These are phyloP conservation scores for Yamadazyma spencermartinsiae DNA, from an alignment of 1,139 yeast species.

Conservation along the genomic window DNA sequence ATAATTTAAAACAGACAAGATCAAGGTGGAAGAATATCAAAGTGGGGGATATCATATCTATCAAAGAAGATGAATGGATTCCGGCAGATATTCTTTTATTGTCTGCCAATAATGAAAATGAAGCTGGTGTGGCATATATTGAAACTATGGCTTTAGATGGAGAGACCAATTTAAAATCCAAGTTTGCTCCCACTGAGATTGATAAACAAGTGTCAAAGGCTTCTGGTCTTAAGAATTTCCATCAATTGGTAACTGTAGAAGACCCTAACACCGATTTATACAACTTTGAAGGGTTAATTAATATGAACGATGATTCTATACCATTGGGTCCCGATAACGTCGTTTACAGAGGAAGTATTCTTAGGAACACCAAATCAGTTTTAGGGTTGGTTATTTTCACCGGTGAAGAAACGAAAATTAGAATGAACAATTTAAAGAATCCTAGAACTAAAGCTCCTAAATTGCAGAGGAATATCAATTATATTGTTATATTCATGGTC, in stretches of 20 bases:
- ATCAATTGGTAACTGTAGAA: slow-evolving; percentile 65
- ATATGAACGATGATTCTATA: slow-evolving; percentile 26
- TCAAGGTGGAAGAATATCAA: slow-evolving; percentile 71
- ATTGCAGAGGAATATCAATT: slow-evolving; percentile 77
- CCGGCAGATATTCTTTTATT: slow-evolving; percentile 86
- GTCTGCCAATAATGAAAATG: slow-evolving; percentile 55
- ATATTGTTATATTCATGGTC: slow-evolving; percentile 87
- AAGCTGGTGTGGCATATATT: slow-evolving; percentile 72
- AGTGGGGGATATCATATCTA: slow-evolving; percentile 80
- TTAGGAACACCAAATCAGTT: slow-evolving; percentile 75
- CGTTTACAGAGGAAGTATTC: slow-evolving; percentile 81
- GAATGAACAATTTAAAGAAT: slow-evolving; percentile 90
- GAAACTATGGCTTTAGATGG: slow-evolving; percentile 99
- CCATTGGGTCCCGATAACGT: slow-evolving; percentile 82
- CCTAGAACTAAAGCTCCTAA: slow-evolving; percentile 94
- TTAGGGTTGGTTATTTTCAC: slow-evolving; percentile 86
- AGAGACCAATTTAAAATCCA: slow-evolving; percentile 85
- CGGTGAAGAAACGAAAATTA: slow-evolving; percentile 93
- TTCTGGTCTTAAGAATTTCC: slow-evolving; percentile 49
- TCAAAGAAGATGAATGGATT: slow-evolving; percentile 83
- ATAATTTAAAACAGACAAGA: slow-evolving; percentile 34
- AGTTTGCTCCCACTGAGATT: slow-evolving; percentile 64
- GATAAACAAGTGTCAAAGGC: slow-evolving; percentile 51
- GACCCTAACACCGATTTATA: slow-evolving; percentile 91
- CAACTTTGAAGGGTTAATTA: slow-evolving; percentile 74